Evolutionary conservation across 176 grass and related monocot genomes (phyloP), one percentile per base, ranked within the genome.

Genomic region (Bonia amplexicaulis): DNA sequence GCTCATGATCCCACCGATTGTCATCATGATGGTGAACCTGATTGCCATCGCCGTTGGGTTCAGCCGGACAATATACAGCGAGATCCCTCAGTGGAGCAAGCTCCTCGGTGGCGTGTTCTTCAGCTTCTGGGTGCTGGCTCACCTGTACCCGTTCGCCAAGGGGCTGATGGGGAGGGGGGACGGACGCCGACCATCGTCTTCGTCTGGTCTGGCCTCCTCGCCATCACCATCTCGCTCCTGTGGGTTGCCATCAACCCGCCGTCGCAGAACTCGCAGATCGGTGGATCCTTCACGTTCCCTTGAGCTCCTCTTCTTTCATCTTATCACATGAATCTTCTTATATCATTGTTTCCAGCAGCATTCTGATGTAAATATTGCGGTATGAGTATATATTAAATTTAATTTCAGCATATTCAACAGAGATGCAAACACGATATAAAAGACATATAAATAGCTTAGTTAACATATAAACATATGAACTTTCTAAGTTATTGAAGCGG

Each of bases 261-360:
- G 9, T 94, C 93, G 0, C 77, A 52, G 26, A 92, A 91, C 86
- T 85, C 91, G 2, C 86, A 90, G 64, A 99, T 99, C 5, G 96
- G 96, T 0, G 96, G 96, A 3, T 91, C 91, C 14, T 99, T 99
- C 85, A 94, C 93, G 2, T 99, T 99, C 84, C 96, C 96, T 23
- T 99, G 91, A 99, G 29, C 71, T 74, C 5, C 57, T 16, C 31
- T 9, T 54, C 22, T 60, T 14, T 25, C 0, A 12, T 1, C 16
- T 31, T 23, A 40, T 42, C 13, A 23, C 64, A 22, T 65, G 71
- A 52, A 51, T n/a, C n/a, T n/a, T n/a, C n/a, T 75, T 40, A 44
- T 57, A 41, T 9, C 47, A 78, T 41, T 59, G 29, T 7, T 49
- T 66, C 52, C 78, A 57, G 31, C 66, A 47, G 23, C 37, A 10